These are phyloP conservation scores for Puccinia brachypodii DNA, from an alignment of 1,284 basidiomycete species.

Conservation along the genomic window DNA sequence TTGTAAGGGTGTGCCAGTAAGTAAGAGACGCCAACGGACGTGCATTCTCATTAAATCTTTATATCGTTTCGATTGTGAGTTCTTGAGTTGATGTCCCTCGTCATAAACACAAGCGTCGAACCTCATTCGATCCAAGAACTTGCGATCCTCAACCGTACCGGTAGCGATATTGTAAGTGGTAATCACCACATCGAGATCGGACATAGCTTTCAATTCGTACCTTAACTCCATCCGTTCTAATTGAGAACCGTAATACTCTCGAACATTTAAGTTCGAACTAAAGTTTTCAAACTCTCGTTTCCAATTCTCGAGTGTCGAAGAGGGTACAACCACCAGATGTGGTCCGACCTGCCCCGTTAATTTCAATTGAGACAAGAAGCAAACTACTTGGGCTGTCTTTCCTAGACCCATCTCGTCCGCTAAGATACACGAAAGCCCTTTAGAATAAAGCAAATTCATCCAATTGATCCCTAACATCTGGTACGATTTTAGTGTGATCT, in stretches of 20 bases:
- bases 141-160: constrained; percentile 83
- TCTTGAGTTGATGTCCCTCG: constrained; percentile 95
- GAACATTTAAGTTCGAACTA: constrained; percentile 78
- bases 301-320: constrained; percentile 98
- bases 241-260: constrained; percentile 91
- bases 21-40: constrained; percentile 82
- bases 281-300: constrained; percentile 91
- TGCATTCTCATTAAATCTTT: constrained; percentile 80
- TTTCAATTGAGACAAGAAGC: constrained; percentile 87
- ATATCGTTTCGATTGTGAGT: constrained; percentile 93
- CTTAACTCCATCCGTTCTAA: constrained; percentile 78
- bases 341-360: constrained; percentile 75
- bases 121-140: constrained; percentile 78
- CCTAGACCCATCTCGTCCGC: constrained; percentile 91
- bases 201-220: constrained; percentile 64
- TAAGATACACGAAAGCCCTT: constrained; percentile 84
- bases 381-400: constrained; percentile 98
- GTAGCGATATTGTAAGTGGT: constrained; percentile 95
- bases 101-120: constrained; percentile 91
- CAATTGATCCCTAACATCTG: constrained; percentile 97
- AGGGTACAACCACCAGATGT: constrained; percentile 91
- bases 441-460: constrained; percentile 82
- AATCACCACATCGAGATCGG: constrained; percentile 88
- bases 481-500: constrained; percentile 87
- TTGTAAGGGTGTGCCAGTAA: constrained; percentile 93